phyloP scores from a whole-genome alignment of 306 rosid genomes.

The Senna siamea region DNA sequence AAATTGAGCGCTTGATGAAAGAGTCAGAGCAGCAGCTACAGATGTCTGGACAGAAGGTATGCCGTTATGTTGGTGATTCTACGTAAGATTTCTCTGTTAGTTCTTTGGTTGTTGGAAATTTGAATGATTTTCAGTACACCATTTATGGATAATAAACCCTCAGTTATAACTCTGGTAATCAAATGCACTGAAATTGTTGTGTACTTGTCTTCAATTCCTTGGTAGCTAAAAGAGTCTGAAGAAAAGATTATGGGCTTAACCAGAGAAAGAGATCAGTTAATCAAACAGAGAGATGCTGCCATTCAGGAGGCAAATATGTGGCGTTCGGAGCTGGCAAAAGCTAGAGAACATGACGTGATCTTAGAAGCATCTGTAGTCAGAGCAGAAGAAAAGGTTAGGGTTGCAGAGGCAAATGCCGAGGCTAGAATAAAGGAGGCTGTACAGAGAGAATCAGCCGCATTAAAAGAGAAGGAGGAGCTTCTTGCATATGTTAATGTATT shows the following conservation, averaged over 20 bases:
- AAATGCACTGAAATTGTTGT: slow-evolving; percentile 18
- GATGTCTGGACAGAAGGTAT: slow-evolving; percentile 67
- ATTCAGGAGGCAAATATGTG: slow-evolving; percentile 88
- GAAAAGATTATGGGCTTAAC: slow-evolving; percentile 54
- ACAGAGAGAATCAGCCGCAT: slow-evolving; percentile 70
- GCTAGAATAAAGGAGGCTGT: slow-evolving; percentile 78
- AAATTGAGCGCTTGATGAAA: slow-evolving; percentile 71
- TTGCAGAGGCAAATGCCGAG: slow-evolving; percentile 77
- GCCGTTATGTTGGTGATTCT: slow-evolving; percentile 19
- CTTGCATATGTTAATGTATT: slow-evolving; percentile 76
- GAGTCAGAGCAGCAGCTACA: slow-evolving; percentile 67
- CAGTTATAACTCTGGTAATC: slow-evolving; percentile 1
- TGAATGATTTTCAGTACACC: not conserved
- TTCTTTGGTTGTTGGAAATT: slow-evolving; percentile 20
- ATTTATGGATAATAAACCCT: slow-evolving; percentile 16
- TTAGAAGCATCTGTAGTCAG: slow-evolving; percentile 86
- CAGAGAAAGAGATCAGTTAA: slow-evolving; percentile 81
- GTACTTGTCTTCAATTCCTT: slow-evolving; percentile 34
- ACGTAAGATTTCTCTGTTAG: not conserved
- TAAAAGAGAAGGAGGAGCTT: slow-evolving; percentile 87
- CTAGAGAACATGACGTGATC: slow-evolving; percentile 87
- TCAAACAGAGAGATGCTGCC: slow-evolving; percentile 82
- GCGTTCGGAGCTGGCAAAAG: slow-evolving; percentile 96
- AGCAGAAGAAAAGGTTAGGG: slow-evolving; percentile 93
- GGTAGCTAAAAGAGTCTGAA: slow-evolving; percentile 73